phyloP scores from a whole-genome alignment of 148 eudicot genomes.

The Pouteria glomerata region DNA sequence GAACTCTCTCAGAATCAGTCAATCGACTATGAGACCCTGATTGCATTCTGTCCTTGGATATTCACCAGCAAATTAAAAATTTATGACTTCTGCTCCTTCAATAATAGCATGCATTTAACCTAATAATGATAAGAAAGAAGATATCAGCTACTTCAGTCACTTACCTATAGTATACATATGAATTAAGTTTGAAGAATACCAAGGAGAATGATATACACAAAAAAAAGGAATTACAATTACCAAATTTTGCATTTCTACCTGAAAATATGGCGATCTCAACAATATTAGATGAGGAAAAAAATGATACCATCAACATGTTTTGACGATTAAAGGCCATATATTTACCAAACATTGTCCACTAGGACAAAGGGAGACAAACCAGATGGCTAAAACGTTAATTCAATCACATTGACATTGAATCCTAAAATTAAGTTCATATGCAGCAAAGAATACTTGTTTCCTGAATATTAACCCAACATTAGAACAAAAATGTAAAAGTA shows the following conservation, averaged over 20 bases:
- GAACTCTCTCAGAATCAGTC: neutral
- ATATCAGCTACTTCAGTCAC: constrained; percentile 5
- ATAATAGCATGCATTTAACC: constrained; percentile 3
- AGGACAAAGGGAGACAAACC: neutral
- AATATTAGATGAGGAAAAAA: neutral
- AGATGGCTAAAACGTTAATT: neutral
- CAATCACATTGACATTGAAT: neutral
- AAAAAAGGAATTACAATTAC: neutral
- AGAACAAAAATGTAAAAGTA: neutral
- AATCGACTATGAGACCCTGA: constrained; percentile 2
- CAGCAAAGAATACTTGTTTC: neutral
- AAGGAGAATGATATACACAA: neutral
- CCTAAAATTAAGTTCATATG: neutral
- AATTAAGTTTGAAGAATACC: neutral
- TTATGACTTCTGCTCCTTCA: constrained; percentile 8
- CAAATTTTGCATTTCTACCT: neutral
- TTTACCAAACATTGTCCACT: neutral
- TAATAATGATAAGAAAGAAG: neutral
- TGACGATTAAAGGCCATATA: neutral
- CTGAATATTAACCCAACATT: neutral
- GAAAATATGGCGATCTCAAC: neutral
- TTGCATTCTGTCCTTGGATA: neutral
- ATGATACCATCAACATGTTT: neutral
- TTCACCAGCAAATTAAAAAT: constrained; percentile 10
- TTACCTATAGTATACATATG: neutral